Evolutionary conservation across 768 basidiomycete species (phyloP).

Genomic region (Rhizopogon rudus): DNA sequence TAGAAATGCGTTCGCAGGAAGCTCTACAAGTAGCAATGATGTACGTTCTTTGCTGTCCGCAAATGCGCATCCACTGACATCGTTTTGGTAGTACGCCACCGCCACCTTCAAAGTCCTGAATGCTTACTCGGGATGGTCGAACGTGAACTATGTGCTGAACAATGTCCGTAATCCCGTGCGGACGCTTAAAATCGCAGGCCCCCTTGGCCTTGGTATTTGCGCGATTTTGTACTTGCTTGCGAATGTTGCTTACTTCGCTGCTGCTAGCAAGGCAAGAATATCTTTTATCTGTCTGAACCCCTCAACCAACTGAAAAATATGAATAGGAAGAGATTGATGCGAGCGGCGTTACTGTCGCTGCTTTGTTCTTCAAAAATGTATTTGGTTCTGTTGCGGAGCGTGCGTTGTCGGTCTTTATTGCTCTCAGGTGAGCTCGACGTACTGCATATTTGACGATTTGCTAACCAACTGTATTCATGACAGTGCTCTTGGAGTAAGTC

Average conservation of each 20-base stretch:
- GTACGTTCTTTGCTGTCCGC: constrained; percentile 14
- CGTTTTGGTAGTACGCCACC: constrained; percentile 46
- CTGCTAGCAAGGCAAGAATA: constrained; percentile 16
- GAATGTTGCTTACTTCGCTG: constrained; percentile 54
- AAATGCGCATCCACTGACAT: background rate
- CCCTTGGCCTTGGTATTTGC: constrained; percentile 52
- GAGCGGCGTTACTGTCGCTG: constrained; percentile 52
- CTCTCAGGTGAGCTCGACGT: constrained; percentile 38
- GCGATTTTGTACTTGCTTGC: constrained; percentile 49
- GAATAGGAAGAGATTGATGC: constrained; percentile 39
- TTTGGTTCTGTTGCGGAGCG: constrained; percentile 49
- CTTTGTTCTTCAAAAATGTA: constrained; percentile 55
- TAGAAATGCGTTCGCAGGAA: constrained; percentile 50
- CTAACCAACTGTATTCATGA: background rate
- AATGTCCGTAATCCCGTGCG: constrained; percentile 55
- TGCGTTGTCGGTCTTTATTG: constrained; percentile 53
- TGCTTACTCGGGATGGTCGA: constrained; percentile 48
- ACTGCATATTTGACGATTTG: background rate
- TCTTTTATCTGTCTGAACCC: background rate
- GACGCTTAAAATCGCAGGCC: constrained; percentile 59
- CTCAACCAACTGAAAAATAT: background rate
- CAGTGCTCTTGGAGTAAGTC: constrained; percentile 33
- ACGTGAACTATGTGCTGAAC: constrained; percentile 55
- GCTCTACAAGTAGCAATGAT: constrained; percentile 46
- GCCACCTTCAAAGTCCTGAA: constrained; percentile 56